Base-by-base conservation (phyloP, 305 asterid species). In the Coffea humblotiana region DNA sequence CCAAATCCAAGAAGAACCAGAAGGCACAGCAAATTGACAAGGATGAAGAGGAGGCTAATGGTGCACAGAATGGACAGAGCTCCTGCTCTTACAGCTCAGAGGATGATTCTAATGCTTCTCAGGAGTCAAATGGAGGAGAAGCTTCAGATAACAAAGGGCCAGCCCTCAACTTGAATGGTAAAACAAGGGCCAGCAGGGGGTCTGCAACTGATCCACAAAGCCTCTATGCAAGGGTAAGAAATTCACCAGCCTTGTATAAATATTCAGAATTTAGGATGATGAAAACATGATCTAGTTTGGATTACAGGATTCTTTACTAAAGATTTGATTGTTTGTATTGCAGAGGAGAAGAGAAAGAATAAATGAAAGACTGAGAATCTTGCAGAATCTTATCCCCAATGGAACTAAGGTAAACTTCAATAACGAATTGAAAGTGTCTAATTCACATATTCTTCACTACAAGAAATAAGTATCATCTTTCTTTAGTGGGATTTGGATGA, bases 131-230 rank as follows among this genome's bases (percentile, higher is more conserved):
- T 60, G 90, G 83, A 47, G 90, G 84, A 11, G 79, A 78, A 54
- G 82, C 75, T 77, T 78, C 90, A 13, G 81, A 87, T n/a, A 76
- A 84, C 21, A 85, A 84, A 77, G 82, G 60, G 3, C 60, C 77
- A 23, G 78, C 79, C 32, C 78, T 76, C 52, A 87, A 82, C 78
- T 78, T 88, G 47, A 90, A 85, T 37, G 89, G 85, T 19, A 92
- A 91, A 80, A 68, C 88, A 49, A 89, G 88, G 82, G 90, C 95
- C 18, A 85, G 73, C 80, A 86, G 93, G 78, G 97, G 97, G 0
- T 82, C 97, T 75, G 97, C 98, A 75, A 92, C 98, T 60, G 98
- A 94, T 80, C 96, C 98, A 12, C 98, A 94, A 83, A 94, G 98
- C 86, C 89, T 94, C 75, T 94, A 94, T 81, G 98, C 98, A 73